These are phyloP conservation scores for Diaporthe citriasiana DNA, from an alignment of 2,329 filamentous ascomycete species.

Conservation along the genomic window DNA sequence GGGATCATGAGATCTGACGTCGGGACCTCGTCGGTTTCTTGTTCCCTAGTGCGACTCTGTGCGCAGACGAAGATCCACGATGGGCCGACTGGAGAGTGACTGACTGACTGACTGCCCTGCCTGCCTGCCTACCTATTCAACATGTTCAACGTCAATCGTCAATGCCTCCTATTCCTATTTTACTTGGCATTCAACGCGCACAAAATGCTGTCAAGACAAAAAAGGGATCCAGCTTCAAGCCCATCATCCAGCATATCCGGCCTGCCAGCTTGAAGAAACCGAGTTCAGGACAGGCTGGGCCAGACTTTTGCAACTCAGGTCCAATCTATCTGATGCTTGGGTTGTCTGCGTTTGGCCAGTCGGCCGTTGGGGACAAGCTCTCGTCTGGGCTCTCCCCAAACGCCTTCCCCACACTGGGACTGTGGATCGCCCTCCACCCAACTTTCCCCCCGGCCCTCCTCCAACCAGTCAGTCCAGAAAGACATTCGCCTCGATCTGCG, in stretches of 20 bases:
- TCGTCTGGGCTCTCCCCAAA: slow-evolving; percentile 9
- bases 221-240: background rate
- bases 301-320: slow-evolving; percentile 2
- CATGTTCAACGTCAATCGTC: too few species aligned
- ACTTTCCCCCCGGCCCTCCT: background rate
- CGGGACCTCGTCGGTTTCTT: slow-evolving; percentile 18
- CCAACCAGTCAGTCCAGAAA: background rate
- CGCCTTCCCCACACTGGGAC: slow-evolving; percentile 19
- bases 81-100: background rate
- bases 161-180: background rate
- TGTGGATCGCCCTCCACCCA: background rate
- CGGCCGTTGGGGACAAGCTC: slow-evolving; percentile 17
- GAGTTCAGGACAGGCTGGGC: too few species aligned
- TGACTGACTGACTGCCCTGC: background rate
- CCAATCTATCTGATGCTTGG: slow-evolving; percentile 32
- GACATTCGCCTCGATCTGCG: background rate
- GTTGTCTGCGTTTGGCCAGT: slow-evolving; percentile 22
- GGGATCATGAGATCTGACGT: slow-evolving; percentile 37
- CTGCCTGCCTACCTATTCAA: too few species aligned
- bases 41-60: slow-evolving; percentile 13
- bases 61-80: slow-evolving; percentile 7
- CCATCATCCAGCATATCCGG: background rate
- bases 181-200: background rate
- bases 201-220: background rate
- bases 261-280: background rate